phyloP scores from a whole-genome alignment of 108 stramenopile species.

The Skeletonema marinoi region DNA sequence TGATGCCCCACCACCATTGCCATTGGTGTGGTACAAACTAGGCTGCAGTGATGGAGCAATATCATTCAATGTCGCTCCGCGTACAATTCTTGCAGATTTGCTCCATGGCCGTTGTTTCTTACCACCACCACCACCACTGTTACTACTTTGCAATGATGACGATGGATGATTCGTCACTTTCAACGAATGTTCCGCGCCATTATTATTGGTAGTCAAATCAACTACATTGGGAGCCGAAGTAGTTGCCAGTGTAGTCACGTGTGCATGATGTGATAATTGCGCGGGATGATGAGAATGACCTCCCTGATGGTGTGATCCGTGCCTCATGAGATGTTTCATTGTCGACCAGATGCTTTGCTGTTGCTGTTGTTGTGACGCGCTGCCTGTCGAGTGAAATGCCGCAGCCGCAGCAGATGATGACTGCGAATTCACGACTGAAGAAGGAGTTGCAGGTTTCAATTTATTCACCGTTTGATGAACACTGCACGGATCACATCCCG shows the following conservation, averaged over 20 bases:
- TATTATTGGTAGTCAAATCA: slow-evolving; percentile 9
- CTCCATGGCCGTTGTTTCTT: slow-evolving; percentile 23
- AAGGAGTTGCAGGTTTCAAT: background rate
- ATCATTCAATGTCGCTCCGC: slow-evolving; percentile 16
- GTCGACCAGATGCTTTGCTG: slow-evolving; percentile 41
- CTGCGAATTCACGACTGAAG: background rate
- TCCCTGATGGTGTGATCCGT: slow-evolving; percentile 4
- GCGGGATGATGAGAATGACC: background rate
- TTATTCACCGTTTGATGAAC: background rate
- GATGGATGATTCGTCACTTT: too few species aligned
- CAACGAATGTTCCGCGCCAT: too few species aligned
- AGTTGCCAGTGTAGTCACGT: slow-evolving; percentile 5
- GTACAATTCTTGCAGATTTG: slow-evolving; percentile 2
- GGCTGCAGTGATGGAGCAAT: slow-evolving; percentile 4
- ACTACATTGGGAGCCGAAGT: slow-evolving; percentile 27
- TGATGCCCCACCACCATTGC: background rate
- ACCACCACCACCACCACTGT: background rate
- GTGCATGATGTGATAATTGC: background rate
- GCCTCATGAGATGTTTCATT: slow-evolving; percentile 42
- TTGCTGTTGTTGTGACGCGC: background rate
- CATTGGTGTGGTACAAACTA: slow-evolving; percentile 12
- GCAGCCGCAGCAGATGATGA: background rate
- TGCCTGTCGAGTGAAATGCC: background rate
- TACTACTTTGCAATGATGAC: too few species aligned
- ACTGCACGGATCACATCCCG: background rate